Base-by-base conservation (phyloP, 768 basidiomycete genomes). In the Butyriboletus loyo region DNA sequence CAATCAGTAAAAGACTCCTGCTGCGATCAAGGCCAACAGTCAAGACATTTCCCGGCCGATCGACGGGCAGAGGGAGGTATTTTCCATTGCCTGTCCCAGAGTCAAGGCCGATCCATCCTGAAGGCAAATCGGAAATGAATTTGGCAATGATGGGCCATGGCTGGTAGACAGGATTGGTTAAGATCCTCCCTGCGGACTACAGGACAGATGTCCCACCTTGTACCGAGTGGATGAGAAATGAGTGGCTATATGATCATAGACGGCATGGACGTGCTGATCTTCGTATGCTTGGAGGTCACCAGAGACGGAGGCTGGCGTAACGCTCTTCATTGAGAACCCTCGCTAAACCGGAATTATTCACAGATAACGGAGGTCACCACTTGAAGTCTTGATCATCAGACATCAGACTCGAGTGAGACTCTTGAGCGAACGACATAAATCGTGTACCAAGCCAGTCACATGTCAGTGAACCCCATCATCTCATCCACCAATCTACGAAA, bases 71-170 rank as follows among this genome's bases (percentile, higher is more conserved):
- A 3, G 89, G 86, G 2, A 98, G 81, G 72, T 98, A 98, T 78
- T 99, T 98, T 40, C 97, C 97, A 60, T 99, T 99, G 1, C 97
- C 97, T 24, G 92, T 92, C 6, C 97, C 97, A 24, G 92, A 89
- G 68, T 99, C 97, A 24, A 99, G 77, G 11, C 96, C 96, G 32
- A 97, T 74, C 75, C 84, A 91, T 24, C 92, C 87, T 19, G 84
- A 72, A 14, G 87, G 81, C 14, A 97, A 66, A 37, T 77, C 80
- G 7, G 80, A 75, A 24, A 97, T 75, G 68, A 96, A 97, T 37
- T 72, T 64, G 15, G 84, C 79, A 42, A 95, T 86, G 54, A 96
- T 81, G 5, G 95, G 93, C 93, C 92, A 96, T 55, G 91, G 91
- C 92, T 93, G 49, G 47, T 30, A 35, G 51, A 44, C 47, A 39